Percentiles rank a stretch among this genome's conserved stretches.
phyloP scores from a whole-genome alignment of 1,284 basidiomycete genomes.

The Leccinum subspadiceum region DNA sequence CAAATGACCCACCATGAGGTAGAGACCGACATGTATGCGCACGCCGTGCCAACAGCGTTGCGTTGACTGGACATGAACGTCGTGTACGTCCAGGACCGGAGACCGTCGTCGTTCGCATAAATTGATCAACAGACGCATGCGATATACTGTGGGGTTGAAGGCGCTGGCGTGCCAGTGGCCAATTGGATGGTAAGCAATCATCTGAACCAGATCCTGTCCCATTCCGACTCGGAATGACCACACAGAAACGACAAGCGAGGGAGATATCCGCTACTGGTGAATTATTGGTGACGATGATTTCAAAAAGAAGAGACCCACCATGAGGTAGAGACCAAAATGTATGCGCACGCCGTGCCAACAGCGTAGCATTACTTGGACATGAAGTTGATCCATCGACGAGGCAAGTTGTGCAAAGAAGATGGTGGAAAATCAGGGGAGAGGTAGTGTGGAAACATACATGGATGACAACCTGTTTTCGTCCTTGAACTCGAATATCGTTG shows the following conservation, averaged over 20 bases:
- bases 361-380: neutral
- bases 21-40: neutral
- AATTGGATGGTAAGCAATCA: neutral
- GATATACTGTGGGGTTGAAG: too few relatives aligned
- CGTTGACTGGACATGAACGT: neutral
- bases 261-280: neutral
- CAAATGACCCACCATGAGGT: neutral
- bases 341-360: neutral
- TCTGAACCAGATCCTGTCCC: neutral
- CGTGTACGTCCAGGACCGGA: neutral
- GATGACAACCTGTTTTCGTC: neutral
- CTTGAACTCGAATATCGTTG: neutral
- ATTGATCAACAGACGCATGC: neutral
- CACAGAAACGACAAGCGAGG: neutral
- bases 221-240: neutral
- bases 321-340: neutral
- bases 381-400: neutral
- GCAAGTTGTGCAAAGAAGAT: neutral
- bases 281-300: neutral
- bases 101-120: neutral
- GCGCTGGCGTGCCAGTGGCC: too few relatives aligned
- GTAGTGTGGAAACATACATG: neutral
- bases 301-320: neutral
- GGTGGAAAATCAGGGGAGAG: neutral
- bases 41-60: neutral